A percentile compares a stretch with the other conserved stretches of the same genome.
Evolutionary conservation across 148 eudicot species (phyloP).

Genomic region (Limonium bicolor): DNA sequence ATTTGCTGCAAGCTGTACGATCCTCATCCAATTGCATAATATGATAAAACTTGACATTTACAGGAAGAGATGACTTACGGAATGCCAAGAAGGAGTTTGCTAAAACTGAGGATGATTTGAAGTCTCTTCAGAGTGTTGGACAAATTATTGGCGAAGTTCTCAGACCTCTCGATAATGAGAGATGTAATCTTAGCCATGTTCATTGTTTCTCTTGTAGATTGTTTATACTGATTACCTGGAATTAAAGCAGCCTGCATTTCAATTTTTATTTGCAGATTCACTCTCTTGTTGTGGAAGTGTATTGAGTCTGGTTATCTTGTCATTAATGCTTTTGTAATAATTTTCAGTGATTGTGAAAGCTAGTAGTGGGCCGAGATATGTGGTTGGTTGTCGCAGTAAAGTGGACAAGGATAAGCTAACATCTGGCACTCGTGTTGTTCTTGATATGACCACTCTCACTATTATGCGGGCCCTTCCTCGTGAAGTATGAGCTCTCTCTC

Average conservation of each 20-base stretch:
- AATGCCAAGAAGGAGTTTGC: slow-evolving; percentile 70
- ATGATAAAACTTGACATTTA: too few relatives aligned
- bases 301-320: too few relatives aligned
- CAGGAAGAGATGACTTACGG: slow-evolving; percentile 70
- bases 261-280: too few relatives aligned
- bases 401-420: slow-evolving; percentile 95
- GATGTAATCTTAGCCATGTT: slow-evolving; percentile 72
- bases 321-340: too few relatives aligned
- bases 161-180: slow-evolving; percentile 92
- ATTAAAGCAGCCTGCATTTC: too few relatives aligned
- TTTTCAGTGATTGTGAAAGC: slow-evolving; percentile 91
- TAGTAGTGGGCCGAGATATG: slow-evolving; percentile 96
- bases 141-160: slow-evolving; percentile 98
- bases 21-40: too few relatives aligned
- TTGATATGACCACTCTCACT: slow-evolving; percentile 95
- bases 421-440: slow-evolving; percentile 90
- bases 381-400: slow-evolving; percentile 94
- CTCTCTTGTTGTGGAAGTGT: too few relatives aligned
- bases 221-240: too few relatives aligned
- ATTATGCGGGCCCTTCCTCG: slow-evolving; percentile 99
- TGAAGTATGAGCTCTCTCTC: slow-evolving; percentile 49
- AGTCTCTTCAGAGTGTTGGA: slow-evolving; percentile 99
- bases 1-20: too few relatives aligned
- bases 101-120: slow-evolving; percentile 94
- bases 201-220: too few relatives aligned